phyloP scores from a whole-genome alignment of 176 grass and related monocot species.

The Oryza longistaminata region DNA sequence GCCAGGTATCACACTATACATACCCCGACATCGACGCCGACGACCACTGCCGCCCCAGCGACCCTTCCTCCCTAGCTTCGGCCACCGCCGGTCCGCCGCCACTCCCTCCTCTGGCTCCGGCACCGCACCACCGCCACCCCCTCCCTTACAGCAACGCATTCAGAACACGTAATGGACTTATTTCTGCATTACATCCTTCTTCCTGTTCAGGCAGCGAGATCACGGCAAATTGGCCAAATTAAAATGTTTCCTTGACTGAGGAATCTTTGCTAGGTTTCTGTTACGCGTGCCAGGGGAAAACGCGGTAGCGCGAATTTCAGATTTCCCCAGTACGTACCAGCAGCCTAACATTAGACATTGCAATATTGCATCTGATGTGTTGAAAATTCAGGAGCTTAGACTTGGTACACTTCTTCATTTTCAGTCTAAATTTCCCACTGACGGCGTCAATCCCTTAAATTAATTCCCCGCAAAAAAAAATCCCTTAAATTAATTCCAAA shows the following conservation, averaged over 20 bases:
- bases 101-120: too few species aligned
- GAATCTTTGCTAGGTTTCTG: neutral
- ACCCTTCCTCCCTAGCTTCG: too few species aligned
- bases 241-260: neutral
- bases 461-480: neutral
- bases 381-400: neutral
- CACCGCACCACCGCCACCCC: too few species aligned
- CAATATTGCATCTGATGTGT: neutral
- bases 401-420: neutral
- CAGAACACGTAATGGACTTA: neutral
- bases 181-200: neutral
- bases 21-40: too few species aligned
- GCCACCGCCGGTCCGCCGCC: too few species aligned
- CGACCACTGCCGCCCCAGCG: too few species aligned
- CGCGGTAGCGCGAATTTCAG: neutral
- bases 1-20: too few species aligned
- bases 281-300: neutral
- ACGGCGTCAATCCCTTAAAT: neutral
- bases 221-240: neutral
- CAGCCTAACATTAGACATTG: neutral
- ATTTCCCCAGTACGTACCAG: neutral
- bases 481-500: constrained; percentile 14
- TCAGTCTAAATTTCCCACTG: neutral
- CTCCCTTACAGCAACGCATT: constrained; percentile 10
- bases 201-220: neutral